These are phyloP conservation scores for Claviceps pazoutovae DNA, from an alignment of 2,329 filamentous ascomycete genomes.

Conservation along the genomic window DNA sequence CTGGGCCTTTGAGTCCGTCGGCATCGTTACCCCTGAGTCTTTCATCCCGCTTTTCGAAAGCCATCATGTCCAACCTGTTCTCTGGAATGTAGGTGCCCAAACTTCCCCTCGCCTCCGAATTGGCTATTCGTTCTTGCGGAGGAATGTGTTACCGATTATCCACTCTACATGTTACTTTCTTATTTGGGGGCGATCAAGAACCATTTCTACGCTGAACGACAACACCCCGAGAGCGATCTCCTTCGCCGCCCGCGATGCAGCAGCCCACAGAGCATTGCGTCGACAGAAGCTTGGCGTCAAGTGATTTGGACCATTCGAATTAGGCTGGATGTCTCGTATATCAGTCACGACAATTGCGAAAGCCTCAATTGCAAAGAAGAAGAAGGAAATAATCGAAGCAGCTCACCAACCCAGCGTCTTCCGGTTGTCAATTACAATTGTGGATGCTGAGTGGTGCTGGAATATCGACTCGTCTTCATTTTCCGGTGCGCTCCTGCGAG, in stretches of 20 bases:
- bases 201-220: not conserved
- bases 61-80: slow-evolving; percentile 45
- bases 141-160: not conserved
- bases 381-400: not conserved
- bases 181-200: not conserved
- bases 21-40: slow-evolving; percentile 3
- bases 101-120: not conserved
- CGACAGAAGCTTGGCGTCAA: not conserved
- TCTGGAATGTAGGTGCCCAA: slow-evolving; percentile 43
- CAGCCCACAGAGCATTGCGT: not conserved
- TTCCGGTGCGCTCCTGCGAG: not conserved
- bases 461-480: not conserved
- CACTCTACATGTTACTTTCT: not conserved
- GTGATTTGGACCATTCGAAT: not conserved
- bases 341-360: not conserved
- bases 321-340: too few species aligned
- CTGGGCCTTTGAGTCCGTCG: not conserved
- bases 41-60: slow-evolving; percentile 6
- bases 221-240: not conserved
- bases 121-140: not conserved
- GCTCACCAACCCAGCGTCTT: not conserved
- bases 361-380: not conserved
- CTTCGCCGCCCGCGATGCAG: too few species aligned
- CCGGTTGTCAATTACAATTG: not conserved
- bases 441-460: not conserved